phyloP scores from a whole-genome alignment of 768 basidiomycete genomes.

The Porphyrellus cyaneotinctus region DNA sequence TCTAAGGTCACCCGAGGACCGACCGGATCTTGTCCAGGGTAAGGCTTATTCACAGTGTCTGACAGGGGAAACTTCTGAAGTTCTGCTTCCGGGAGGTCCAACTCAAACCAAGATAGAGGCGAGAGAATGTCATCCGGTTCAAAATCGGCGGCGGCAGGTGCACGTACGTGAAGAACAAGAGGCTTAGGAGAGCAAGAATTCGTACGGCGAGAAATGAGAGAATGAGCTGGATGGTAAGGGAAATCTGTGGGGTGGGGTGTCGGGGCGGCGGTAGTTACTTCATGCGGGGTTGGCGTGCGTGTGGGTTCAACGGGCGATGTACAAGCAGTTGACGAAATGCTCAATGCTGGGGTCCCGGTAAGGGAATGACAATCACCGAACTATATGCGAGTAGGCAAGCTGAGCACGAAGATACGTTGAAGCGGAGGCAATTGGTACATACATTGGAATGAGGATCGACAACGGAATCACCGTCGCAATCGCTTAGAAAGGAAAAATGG shows the following conservation, averaged over 20 bases:
- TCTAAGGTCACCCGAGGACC: not conserved
- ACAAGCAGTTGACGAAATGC: conserved; percentile 7
- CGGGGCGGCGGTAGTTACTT: not conserved
- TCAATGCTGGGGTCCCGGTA: conserved; percentile 10
- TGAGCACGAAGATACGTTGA: not conserved
- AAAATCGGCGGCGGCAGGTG: not conserved
- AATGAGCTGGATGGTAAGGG: not conserved
- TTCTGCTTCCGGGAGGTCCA: conserved; percentile 21
- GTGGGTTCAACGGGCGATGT: conserved; percentile 11
- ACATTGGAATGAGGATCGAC: conserved; percentile 27
- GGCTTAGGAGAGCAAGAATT: not conserved
- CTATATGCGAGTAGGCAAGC: conserved; percentile 9
- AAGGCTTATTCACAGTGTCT: conserved; percentile 19
- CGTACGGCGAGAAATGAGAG: not conserved
- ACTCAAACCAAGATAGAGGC: conserved; percentile 24
- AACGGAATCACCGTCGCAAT: conserved; percentile 7
- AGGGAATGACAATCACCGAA: conserved; percentile 6
- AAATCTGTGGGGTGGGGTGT: not conserved
- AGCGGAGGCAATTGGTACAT: conserved; percentile 18
- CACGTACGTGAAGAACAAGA: not conserved
- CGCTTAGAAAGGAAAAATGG: conserved; percentile 33
- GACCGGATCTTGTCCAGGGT: conserved; percentile 4
- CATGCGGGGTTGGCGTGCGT: not conserved
- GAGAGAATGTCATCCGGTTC: conserved; percentile 12
- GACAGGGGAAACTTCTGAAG: conserved; percentile 17